A percentile compares a stretch with the other conserved stretches of the same genome.
Evolutionary conservation across 805 yeast species (phyloP).

Genomic region (Candida nonsorbophila): DNA sequence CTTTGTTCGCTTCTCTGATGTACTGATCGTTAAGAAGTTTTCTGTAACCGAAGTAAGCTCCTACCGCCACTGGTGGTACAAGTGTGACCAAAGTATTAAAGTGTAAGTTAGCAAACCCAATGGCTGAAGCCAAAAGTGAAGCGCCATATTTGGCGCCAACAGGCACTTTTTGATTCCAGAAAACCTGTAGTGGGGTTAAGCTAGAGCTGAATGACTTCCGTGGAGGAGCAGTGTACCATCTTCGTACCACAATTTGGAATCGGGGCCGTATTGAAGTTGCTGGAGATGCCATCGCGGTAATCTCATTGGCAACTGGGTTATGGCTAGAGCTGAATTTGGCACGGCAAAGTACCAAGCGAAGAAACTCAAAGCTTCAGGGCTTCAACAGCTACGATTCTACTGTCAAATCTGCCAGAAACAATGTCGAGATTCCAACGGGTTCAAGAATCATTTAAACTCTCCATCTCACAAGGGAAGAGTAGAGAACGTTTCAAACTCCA

Average conservation of each 20-base stretch:
- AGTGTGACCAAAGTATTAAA: conserved; percentile 30
- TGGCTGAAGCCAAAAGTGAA: conserved; percentile 18
- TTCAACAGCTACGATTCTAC: conserved; percentile 80
- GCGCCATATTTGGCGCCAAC: conserved; percentile 22
- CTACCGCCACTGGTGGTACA: conserved; percentile 31
- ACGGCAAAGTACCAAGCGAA: conserved; percentile 65
- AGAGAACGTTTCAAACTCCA: conserved; percentile 22
- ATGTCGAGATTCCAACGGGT: conserved; percentile 95
- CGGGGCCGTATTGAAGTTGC: background rate
- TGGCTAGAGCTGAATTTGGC: conserved; percentile 34
- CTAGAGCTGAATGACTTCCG: conserved; percentile 24
- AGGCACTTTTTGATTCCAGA: conserved; percentile 24
- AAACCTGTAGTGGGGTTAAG: conserved; percentile 14
- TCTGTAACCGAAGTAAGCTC: conserved; percentile 17
- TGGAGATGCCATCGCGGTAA: conserved; percentile 1
- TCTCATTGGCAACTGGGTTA: conserved; percentile 2
- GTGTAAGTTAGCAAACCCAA: conserved; percentile 26
- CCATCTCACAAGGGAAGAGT: conserved; percentile 67
- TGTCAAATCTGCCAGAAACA: conserved; percentile 92
- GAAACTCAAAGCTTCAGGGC: conserved; percentile 74
- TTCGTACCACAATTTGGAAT: background rate
- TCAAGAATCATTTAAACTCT: conserved; percentile 82
- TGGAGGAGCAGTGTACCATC: conserved; percentile 17
- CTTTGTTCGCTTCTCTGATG: conserved; percentile 2
- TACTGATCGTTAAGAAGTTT: conserved; percentile 5